A percentile compares a stretch with the other conserved stretches of the same genome.
These are phyloP conservation scores for Pyrus bretschneideri DNA, from an alignment of 306 rosid genomes.

Conservation along the genomic window DNA sequence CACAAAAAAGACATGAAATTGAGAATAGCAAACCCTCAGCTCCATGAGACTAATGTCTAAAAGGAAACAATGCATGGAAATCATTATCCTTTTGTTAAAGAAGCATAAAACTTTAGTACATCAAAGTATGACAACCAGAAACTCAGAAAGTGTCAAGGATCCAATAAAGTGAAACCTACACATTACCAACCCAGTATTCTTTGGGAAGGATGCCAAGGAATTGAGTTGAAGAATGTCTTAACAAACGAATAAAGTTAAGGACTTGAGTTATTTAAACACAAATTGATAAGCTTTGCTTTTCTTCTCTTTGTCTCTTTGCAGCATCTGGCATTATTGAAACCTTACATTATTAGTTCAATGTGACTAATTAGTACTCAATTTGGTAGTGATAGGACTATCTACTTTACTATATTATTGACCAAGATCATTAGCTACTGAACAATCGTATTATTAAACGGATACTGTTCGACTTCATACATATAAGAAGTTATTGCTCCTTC, in stretches of 20 bases:
- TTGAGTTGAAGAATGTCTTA: neutral
- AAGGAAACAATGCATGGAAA: neutral
- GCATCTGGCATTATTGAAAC: neutral
- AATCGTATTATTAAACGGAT: too few species aligned
- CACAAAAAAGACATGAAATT: too few species aligned
- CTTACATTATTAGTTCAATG: neutral
- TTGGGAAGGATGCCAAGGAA: neutral
- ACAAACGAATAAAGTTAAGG: neutral
- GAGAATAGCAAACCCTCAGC: too few species aligned
- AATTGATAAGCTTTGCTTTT: neutral
- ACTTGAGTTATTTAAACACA: neutral
- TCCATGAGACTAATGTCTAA: neutral
- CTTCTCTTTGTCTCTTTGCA: neutral
- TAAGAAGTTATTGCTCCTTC: neutral
- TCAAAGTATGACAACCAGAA: neutral
- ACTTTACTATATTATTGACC: neutral
- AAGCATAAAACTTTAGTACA: neutral
- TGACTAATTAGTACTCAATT: neutral
- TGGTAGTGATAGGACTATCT: constrained; percentile 1
- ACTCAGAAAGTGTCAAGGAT: neutral
- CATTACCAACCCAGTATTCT: neutral
- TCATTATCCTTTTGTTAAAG: too few species aligned
- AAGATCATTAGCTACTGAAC: neutral
- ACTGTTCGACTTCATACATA: neutral
- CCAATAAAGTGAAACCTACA: constrained; percentile 1